Evolutionary conservation across 1,139 yeast genomes (phyloP), one percentile per base, ranked within the genome.

Genomic region (Eremothecium gossypii): DNA sequence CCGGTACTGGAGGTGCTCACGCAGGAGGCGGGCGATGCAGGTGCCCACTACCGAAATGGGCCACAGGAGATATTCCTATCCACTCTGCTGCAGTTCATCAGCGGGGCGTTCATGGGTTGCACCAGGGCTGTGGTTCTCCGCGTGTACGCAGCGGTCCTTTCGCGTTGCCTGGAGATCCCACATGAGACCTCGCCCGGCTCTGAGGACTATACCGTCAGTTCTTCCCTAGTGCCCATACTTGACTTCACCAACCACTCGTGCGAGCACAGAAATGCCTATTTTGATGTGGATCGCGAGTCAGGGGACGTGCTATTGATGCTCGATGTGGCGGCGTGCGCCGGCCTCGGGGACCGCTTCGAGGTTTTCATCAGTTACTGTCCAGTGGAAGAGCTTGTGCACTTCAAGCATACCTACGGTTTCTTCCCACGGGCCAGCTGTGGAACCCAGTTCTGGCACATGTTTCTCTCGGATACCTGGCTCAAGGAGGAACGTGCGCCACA

Each of bases 91-190:
- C 29, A 33, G 10, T 41, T 37, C 13, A 20, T 33, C 23, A n/a
- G 35, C n/a, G 14, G 12, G 30, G 11, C n/a, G 30, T 41, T 29
- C 38, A 31, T 3, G 12, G 27, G 11, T 40, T 41, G 7, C 39
- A 43, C 9, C 42, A 40, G 12, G 17, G 11, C 30, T 33, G 41
- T 33, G 30, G 63, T 66, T 20, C 61, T 55, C 39, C 79, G 71
- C 43, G 53, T 78, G 10, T 65, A 63, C 41, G 69, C 72, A 33
- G 78, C 80, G 0, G 65, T 79, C 0, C 63, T 69, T 36, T 78
- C 85, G 1, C 64, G 89, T 44, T 71, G 74, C 1, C 62, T 80
- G 40, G 86, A 79, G 54, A 77, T 80, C 3, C 87, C 89, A 1
- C 56, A 73, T 39, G 61, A 57, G 12, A 42, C 51, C 5, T 52